Percentiles rank a stretch among this genome's conserved stretches.
Conservation (phyloP, 2,329 filamentous ascomycete genomes). For the Claviceps sp. region DNA sequence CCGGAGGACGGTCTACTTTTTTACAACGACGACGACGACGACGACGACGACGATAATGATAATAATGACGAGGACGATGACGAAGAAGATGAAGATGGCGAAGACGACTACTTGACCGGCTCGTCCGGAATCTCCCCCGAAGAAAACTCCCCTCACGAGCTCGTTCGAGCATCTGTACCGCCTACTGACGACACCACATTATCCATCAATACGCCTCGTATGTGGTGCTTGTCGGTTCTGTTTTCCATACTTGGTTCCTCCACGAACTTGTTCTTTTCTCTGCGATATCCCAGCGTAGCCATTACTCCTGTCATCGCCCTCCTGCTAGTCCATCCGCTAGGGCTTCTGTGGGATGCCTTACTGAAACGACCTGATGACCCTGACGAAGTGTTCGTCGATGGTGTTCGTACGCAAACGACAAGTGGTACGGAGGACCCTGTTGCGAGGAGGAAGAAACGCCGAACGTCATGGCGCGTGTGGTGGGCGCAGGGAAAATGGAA, state of each 20-base stretch:
- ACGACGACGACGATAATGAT: slow-evolving; percentile 20
- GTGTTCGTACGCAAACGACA: slow-evolving; percentile 23
- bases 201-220: slow-evolving; percentile 79
- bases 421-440: slow-evolving; percentile 9
- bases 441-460: slow-evolving; percentile 15
- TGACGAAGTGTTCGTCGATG: slow-evolving; percentile 33
- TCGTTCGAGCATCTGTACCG: slow-evolving; percentile 68
- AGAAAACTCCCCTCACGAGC: slow-evolving; percentile 64
- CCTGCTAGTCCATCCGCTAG: slow-evolving; percentile 71
- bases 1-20: slow-evolving; percentile 22
- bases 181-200: slow-evolving; percentile 61
- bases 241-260: slow-evolving; percentile 73
- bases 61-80: slow-evolving; percentile 11
- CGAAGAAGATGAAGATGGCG: slow-evolving; percentile 24
- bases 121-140: slow-evolving; percentile 37
- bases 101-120: slow-evolving; percentile 25
- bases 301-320: slow-evolving; percentile 83
- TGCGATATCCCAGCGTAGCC: slow-evolving; percentile 80
- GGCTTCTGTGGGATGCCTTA: slow-evolving; percentile 62
- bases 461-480: slow-evolving; percentile 50
- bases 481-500: slow-evolving; percentile 73
- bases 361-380: slow-evolving; percentile 50
- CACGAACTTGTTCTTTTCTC: slow-evolving; percentile 77
- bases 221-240: slow-evolving; percentile 71
- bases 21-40: slow-evolving; percentile 15